These are phyloP conservation scores for Alnus rubra DNA, from an alignment of 306 rosid genomes.

Conservation along the genomic window DNA sequence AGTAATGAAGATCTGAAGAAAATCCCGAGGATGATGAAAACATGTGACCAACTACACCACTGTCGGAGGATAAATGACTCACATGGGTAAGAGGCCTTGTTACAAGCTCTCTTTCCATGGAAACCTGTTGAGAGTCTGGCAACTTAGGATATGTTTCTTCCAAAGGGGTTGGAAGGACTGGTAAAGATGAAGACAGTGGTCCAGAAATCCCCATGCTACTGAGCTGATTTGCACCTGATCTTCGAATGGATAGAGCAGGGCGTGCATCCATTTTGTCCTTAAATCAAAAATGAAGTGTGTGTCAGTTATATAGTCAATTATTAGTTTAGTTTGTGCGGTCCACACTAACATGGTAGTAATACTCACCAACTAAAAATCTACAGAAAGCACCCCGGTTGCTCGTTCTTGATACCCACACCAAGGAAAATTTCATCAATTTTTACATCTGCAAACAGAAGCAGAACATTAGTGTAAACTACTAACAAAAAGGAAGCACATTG, in stretches of 20 bases:
- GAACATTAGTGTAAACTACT: conserved; percentile 17
- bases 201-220: conserved; percentile 65
- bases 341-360: conserved; percentile 7
- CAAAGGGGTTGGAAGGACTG: conserved; percentile 55
- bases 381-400: conserved; percentile 28
- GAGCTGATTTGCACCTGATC: conserved; percentile 65
- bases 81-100: conserved; percentile 53
- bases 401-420: conserved; percentile 40
- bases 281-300: conserved; percentile 30
- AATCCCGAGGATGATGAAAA: conserved; percentile 84
- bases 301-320: conserved; percentile 32
- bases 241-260: conserved; percentile 56
- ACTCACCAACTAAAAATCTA: conserved; percentile 47
- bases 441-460: conserved; percentile 27
- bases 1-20: conserved; percentile 79
- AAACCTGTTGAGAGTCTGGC: conserved; percentile 66
- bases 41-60: conserved; percentile 79
- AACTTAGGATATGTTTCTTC: conserved; percentile 67
- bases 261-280: conserved; percentile 81
- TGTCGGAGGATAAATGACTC: conserved; percentile 54
- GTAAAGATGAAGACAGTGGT: conserved; percentile 57
- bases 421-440: conserved; percentile 53
- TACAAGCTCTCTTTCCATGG: conserved; percentile 57
- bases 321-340: conserved; percentile 22
- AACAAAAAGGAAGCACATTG: conserved; percentile 29